Conservation (phyloP, 2,329 filamentous ascomycete genomes). For the Colletotrichum sp. region DNA sequence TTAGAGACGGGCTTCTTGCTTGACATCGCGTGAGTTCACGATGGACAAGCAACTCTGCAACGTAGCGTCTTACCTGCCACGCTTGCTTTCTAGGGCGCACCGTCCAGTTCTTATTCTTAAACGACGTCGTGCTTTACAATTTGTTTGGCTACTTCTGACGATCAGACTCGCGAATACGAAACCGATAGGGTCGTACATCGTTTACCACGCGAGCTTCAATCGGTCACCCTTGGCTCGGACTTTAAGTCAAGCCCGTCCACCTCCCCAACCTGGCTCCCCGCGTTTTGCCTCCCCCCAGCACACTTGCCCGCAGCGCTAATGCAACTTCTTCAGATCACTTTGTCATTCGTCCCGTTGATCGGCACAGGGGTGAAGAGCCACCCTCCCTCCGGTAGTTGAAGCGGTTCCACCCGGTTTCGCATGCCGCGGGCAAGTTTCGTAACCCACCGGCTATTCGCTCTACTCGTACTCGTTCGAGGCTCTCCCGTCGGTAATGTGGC, state of each 20-base stretch:
- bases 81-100: background rate
- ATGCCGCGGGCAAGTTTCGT: background rate
- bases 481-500: background rate
- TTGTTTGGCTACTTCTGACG: background rate
- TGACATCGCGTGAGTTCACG: background rate
- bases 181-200: background rate
- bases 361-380: background rate
- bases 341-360: background rate
- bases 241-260: background rate
- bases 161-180: conserved; percentile 5
- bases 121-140: background rate
- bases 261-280: background rate
- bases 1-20: background rate
- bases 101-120: background rate
- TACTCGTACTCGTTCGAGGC: background rate
- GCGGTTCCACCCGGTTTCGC: conserved; percentile 6
- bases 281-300: background rate
- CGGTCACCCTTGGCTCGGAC: conserved; percentile 1
- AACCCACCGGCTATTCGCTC: background rate
- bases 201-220: background rate
- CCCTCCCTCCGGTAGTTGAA: background rate
- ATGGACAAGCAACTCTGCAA: background rate
- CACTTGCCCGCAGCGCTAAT: background rate
- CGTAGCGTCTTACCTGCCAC: background rate
- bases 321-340: background rate